Evolutionary conservation across 2,329 filamentous ascomycete genomes (phyloP).

Genomic region (Aspergillus caelatus): DNA sequence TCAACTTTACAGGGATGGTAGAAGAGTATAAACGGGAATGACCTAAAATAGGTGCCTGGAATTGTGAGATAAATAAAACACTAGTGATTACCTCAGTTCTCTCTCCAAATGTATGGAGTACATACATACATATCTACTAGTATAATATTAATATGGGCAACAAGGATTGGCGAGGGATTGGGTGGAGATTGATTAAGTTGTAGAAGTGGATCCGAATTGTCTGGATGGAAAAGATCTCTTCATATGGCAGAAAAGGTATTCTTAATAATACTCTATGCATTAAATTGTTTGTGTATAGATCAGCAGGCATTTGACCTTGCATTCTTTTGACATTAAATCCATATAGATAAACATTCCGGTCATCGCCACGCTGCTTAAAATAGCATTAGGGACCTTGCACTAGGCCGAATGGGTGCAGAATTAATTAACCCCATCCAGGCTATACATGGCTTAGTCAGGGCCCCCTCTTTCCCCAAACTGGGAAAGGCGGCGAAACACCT

Average conservation of each 20-base stretch:
- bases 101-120: neutral
- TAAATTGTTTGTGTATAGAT: neutral
- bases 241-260: neutral
- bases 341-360: no score
- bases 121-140: no score
- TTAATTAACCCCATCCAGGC: no score
- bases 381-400: neutral
- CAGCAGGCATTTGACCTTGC: neutral
- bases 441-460: constrained; percentile 10
- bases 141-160: no score
- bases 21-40: neutral
- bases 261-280: neutral
- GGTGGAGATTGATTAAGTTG: neutral
- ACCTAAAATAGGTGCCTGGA: neutral
- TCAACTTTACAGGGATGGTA: neutral
- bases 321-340: neutral
- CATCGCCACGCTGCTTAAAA: constrained; percentile 5
- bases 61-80: neutral
- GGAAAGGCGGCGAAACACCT: constrained; percentile 3
- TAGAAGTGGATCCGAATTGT: neutral
- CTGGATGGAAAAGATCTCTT: neutral
- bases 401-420: neutral
- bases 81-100: neutral
- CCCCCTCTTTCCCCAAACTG: constrained; percentile 5
- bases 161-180: neutral